A percentile compares a stretch with the other conserved stretches of the same genome.
phyloP scores from a whole-genome alignment of 495 filamentous ascomycete species.

The Polyplosphaeria fusca region DNA sequence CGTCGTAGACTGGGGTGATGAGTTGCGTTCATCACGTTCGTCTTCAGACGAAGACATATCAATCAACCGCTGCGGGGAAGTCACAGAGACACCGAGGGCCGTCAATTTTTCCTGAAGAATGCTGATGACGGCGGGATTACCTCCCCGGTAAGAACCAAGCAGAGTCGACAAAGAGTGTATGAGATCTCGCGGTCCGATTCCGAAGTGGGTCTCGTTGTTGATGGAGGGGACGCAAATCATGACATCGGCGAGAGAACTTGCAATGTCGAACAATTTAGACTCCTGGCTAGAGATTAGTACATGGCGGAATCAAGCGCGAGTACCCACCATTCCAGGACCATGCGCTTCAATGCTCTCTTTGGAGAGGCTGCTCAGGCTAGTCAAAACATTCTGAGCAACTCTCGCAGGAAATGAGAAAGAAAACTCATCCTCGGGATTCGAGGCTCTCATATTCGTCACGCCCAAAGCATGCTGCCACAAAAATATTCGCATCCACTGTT shows the following conservation, averaged over 20 bases:
- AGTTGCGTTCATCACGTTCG: not conserved
- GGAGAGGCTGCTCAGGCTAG: conserved; percentile 43
- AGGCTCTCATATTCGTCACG: conserved; percentile 13
- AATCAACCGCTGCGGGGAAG: conserved; percentile 15
- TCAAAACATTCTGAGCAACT: conserved; percentile 46
- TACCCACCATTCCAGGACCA: conserved; percentile 40
- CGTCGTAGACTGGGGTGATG: not conserved
- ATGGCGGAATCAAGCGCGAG: not conserved
- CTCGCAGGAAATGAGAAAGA: conserved; percentile 42
- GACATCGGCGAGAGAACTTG: conserved; percentile 47
- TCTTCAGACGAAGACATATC: conserved; percentile 21
- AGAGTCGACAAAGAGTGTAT: conserved; percentile 19
- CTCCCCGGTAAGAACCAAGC: conserved; percentile 17
- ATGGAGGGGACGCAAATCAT: conserved; percentile 34
- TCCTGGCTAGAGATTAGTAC: conserved; percentile 37
- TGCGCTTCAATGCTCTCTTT: conserved; percentile 42
- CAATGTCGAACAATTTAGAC: conserved; percentile 49
- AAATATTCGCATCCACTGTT: conserved; percentile 50
- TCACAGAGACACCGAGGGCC: conserved; percentile 1
- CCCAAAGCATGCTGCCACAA: conserved; percentile 44
- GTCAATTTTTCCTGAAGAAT: conserved; percentile 24
- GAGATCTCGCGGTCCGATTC: conserved; percentile 14
- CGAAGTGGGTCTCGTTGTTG: conserved; percentile 5
- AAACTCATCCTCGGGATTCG: conserved; percentile 13
- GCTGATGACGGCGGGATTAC: conserved; percentile 17